These are phyloP conservation scores for Lojkania enalia DNA, from an alignment of 2,329 filamentous ascomycete species.

Conservation along the genomic window DNA sequence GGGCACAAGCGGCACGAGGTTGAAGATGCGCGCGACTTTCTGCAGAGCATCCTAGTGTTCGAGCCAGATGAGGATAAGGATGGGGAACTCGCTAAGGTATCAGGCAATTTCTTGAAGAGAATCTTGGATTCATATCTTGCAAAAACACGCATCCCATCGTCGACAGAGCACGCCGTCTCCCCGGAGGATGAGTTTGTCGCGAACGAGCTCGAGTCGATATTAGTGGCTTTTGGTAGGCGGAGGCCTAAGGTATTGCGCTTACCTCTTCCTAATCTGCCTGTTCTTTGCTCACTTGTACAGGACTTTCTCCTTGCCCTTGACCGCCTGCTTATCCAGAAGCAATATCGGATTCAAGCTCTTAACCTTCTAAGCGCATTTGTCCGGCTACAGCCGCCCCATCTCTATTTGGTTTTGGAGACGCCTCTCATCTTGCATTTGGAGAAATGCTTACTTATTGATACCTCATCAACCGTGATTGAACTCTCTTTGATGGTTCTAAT, in stretches of 20 bases:
- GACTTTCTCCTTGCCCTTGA: conserved; percentile 69
- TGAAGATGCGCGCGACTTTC: conserved; percentile 65
- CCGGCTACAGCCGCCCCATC: conserved; percentile 74
- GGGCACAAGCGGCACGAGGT: conserved; percentile 66
- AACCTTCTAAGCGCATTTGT: conserved; percentile 73
- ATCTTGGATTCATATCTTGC: conserved; percentile 50
- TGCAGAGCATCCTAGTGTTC: conserved; percentile 66
- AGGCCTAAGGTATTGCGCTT: conserved; percentile 59
- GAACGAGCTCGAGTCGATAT: conserved; percentile 57
- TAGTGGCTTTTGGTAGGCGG: conserved; percentile 64
- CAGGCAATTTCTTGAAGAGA: conserved; percentile 59
- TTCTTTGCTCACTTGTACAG: conserved; percentile 45
- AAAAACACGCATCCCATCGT: conserved; percentile 44
- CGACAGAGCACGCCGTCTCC: conserved; percentile 43
- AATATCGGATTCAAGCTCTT: conserved; percentile 66
- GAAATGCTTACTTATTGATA: conserved; percentile 74
- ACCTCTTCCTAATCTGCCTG: not conserved
- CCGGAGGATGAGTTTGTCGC: conserved; percentile 53
- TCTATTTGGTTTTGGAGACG: conserved; percentile 73
- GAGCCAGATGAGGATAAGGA: conserved; percentile 61
- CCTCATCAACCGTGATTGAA: conserved; percentile 75
- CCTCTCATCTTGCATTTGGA: conserved; percentile 72
- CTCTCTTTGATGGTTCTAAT: conserved; percentile 73
- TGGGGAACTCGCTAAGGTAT: conserved; percentile 49
- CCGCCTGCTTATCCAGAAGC: conserved; percentile 65